These are phyloP conservation scores for Sorghum bicolor DNA, from an alignment of 176 grass and related monocot genomes.

Conservation along the genomic window Sorghum_bicolor_NCBIv3 NC_012875.2:56610501-56611000, in stretches of 20 bases:
- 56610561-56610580: conserved; percentile 84
- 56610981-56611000: background rate
- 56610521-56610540: conserved; percentile 18
- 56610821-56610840: conserved; percentile 27
- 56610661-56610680: conserved; percentile 77
- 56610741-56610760: conserved; percentile 14
- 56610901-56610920: conserved; percentile 26
- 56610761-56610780: conserved; percentile 29
- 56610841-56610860: conserved; percentile 24
- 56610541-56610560: background rate
- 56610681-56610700: conserved; percentile 68
- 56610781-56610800: conserved; percentile 27
- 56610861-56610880: conserved; percentile 8
- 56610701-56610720: conserved; percentile 64
- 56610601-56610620: conserved; percentile 68
- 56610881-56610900: conserved; percentile 29
- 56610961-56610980: conserved; percentile 31
- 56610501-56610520: conserved; percentile 32
- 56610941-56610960: conserved; percentile 88
- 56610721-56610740: background rate
- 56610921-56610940: conserved; percentile 48
- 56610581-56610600: conserved; percentile 91
- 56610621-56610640: conserved; percentile 79
- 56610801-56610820: conserved; percentile 27
- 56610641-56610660: conserved; percentile 80